Evolutionary conservation across 345 rosid species (phyloP), one percentile per base, ranked within the genome.

Genomic region (Schrenkiella parvula): DNA sequence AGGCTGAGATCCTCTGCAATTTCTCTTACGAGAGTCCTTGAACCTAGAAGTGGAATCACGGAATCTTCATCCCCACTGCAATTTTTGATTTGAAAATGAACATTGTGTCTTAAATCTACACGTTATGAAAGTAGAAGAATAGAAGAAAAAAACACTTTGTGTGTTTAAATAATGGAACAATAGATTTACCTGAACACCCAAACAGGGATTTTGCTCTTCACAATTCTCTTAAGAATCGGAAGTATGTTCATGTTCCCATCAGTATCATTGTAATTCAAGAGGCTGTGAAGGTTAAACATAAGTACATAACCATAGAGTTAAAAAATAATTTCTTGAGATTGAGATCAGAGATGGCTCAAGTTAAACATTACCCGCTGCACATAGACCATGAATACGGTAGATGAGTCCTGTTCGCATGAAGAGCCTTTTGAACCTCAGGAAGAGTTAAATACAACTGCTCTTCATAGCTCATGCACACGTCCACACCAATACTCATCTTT

Each of bases 61-160:
- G 92, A 84, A 81, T 93, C 98, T 85, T 89, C 91, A 72, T 90
- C 96, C 12, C 97, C 96, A 43, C 93, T 93, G 69, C 71, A 80
- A 61, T 57, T 26, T 53, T 17, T 1, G 12, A 28, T 53, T 26
- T 28, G 58, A 53, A 52, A 25, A 52, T 13, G 18, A 52, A 52
- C 2, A 52, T 26, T 52, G 37, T 28, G 19, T 41, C 11, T 35
- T 10, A 39, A 39, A 15, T 39, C 4, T 2, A 39, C 0, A 39
- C 22, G 1, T 50, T 53, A 7, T 2, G 2, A 3, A 25, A 15
- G 19, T 52, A 25, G 9, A 41, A 5, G 18, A 41, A 14, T 4
- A 38, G 15, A 37, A 10, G 3, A 35, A 10, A 35, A 2, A 32
- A 8, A 8, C 2, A 0, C 3, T 13, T 3, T 11, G 14, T 11